Base-by-base conservation (phyloP, 1,284 basidiomycete species). In the Sporisorium graminicola region DNA sequence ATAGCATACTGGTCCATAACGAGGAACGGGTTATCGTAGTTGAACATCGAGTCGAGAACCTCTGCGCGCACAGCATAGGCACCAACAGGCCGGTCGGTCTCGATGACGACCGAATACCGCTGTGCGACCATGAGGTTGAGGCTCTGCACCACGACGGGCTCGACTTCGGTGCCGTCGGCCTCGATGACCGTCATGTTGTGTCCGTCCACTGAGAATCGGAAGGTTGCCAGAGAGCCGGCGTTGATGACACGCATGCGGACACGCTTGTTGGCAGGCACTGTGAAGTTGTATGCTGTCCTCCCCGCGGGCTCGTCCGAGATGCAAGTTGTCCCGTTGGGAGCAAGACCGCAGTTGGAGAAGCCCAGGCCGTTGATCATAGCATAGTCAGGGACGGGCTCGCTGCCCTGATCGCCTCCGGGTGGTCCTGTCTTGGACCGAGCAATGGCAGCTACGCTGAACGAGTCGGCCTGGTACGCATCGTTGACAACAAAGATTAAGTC, bases 231-330 rank as follows among this genome's bases (percentile, higher is more conserved):
- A 9, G 71, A 65, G n/a, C 74, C 78, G 12, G 72, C 70, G 31
- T 80, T 80, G 62, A 90, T 87, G 27, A 91, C 77, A 5, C 90
- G 88, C 81, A 91, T 87, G 3, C 90, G 88, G 76, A 90, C 88
- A 18, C 87, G 86, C 63, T 85, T 84, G 68, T 82, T 74, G 37
- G 83, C 74, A 5, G 73, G 63, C 20, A 86, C 76, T 71, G 50
- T 65, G 26, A 77, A 77, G 46, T 72, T 70, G 65, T 74, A 75
- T 7, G 57, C 63, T 12, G 65, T 26, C 37, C 50, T 60, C 8
- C 74, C 78, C 29, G 55, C 56, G 8, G 62, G 56, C 6, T 58
- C 54, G 3, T 63, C 64, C 9, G 78, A 79, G 42, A 72, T 72
- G 43, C 78, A 78, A 13, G 47, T 50, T 12, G 64, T 58, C 22